Base-by-base conservation (phyloP, 495 filamentous ascomycete genomes). In the Rusavskia elegans region DNA sequence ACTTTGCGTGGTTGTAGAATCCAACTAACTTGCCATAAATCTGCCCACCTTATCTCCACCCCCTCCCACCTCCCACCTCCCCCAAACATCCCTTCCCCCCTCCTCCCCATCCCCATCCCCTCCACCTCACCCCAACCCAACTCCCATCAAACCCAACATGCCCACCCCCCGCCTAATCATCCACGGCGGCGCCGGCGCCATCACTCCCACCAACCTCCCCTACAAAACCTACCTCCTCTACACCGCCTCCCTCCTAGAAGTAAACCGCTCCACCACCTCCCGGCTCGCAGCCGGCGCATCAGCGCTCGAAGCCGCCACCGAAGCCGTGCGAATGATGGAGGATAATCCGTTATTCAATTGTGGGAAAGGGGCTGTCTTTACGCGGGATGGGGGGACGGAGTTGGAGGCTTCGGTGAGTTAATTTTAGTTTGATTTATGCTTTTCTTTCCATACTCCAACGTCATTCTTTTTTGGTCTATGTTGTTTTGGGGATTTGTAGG, bases 131-230 rank as follows among this genome's bases (percentile, higher is more conserved):
- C 44, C 44, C 16, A 17, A 11, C n/a, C 21, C 21, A 23, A 21
- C 16, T 5, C 5, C 42, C 2, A 16, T 35, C 14, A 49, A 53
- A 14, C 38, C 48, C 20, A 51, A 61, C 5, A 55, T 52, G 9
- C 67, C 72, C 54, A 75, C 74, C 54, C 84, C 85, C 3, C 76
- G 84, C 7, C 66, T 90, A 32, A 89, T 90, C 64, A 77, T 96
- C 64, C 89, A 95, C 62, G 89, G 89, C 64, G 89, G 89, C 53
- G 89, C 89, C 1, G 89, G 88, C 27, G 83, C 83, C 60, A 81
- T 94, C 63, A 77, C 76, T 11, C 83, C 77, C 9, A 60, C 70
- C n/a, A 84, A 75, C 58, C 72, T 94, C 23, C 73, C 81, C 1
- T 74, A 77, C 8, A 63, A 72, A 25, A 68, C 74, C 48, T 88